Evolutionary conservation across 2,329 filamentous ascomycete genomes (phyloP).

Genomic region (Karstenula rhodostoma): DNA sequence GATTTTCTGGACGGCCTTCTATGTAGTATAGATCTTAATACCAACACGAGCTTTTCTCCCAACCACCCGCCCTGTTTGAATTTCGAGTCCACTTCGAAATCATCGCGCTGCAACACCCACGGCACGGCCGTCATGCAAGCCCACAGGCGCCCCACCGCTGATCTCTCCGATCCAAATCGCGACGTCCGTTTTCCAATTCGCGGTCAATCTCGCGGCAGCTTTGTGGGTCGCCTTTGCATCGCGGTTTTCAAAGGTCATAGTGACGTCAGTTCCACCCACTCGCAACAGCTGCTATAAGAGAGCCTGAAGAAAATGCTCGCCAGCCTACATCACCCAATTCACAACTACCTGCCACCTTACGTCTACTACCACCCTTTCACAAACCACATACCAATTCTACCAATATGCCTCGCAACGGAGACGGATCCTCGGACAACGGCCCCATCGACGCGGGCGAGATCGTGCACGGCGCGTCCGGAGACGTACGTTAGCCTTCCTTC

Average conservation of each 20-base stretch:
- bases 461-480: conserved; percentile 47
- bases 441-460: conserved; percentile 49
- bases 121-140: background rate
- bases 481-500: conserved; percentile 34
- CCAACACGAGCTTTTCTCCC: background rate
- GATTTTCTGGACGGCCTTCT: background rate
- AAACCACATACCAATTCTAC: conserved; percentile 4
- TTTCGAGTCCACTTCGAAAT: background rate
- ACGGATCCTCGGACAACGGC: conserved; percentile 51
- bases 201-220: background rate
- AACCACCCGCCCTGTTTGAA: background rate
- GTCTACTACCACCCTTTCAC: background rate
- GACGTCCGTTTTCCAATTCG: background rate
- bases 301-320: background rate
- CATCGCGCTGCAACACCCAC: background rate
- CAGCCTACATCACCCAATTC: background rate
- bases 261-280: background rate
- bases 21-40: conserved; percentile 8
- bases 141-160: background rate
- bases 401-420: conserved; percentile 53
- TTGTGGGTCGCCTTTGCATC: background rate
- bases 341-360: background rate
- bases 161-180: background rate
- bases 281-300: background rate
- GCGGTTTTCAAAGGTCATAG: background rate